These are phyloP conservation scores for Achlya hypogyna DNA, from an alignment of 352 stramenopile genomes.

Conservation along the genomic window DNA sequence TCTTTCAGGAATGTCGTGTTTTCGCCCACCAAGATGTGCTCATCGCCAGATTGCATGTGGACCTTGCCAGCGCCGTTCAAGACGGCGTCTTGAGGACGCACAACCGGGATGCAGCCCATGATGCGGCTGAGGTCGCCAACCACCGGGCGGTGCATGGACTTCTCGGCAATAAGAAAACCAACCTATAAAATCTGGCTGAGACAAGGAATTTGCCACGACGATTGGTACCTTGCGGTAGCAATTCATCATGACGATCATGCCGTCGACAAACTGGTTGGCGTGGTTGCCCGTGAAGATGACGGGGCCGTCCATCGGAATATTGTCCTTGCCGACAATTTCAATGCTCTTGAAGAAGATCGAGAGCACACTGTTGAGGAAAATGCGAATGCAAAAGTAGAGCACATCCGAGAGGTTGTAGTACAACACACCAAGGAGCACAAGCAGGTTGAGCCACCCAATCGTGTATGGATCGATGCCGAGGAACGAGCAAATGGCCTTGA, in stretches of 20 bases:
- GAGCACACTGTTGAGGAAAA: constrained; percentile 97
- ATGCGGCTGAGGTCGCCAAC: constrained; percentile 92
- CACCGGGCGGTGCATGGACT: constrained; percentile 90
- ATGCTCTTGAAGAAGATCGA: constrained; percentile 98
- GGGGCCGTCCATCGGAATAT: constrained; percentile 92
- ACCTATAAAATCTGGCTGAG: constrained; percentile 28
- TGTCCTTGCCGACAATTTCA: constrained; percentile 93
- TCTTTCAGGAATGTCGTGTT: constrained; percentile 31
- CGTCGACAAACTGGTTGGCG: constrained; percentile 99
- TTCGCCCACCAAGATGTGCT: constrained; percentile 40
- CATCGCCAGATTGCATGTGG: constrained; percentile 29
- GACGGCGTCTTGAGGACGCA: constrained; percentile 91
- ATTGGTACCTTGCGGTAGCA: constrained; percentile 80
- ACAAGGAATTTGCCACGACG: neutral
- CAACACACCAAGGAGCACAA: constrained; percentile 55
- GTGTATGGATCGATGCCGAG: constrained; percentile 59
- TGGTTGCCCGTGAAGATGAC: constrained; percentile 98
- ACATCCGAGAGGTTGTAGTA: constrained; percentile 72
- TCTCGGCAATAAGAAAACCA: constrained; percentile 97
- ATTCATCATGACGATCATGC: constrained; percentile 92
- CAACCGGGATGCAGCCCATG: constrained; percentile 95
- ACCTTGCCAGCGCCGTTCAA: constrained; percentile 60
- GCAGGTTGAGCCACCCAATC: constrained; percentile 49
- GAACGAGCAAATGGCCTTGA: constrained; percentile 74
- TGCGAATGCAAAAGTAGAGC: constrained; percentile 64